Conservation (phyloP, 441 rosid genomes). For the Erodium moschatum region DNA sequence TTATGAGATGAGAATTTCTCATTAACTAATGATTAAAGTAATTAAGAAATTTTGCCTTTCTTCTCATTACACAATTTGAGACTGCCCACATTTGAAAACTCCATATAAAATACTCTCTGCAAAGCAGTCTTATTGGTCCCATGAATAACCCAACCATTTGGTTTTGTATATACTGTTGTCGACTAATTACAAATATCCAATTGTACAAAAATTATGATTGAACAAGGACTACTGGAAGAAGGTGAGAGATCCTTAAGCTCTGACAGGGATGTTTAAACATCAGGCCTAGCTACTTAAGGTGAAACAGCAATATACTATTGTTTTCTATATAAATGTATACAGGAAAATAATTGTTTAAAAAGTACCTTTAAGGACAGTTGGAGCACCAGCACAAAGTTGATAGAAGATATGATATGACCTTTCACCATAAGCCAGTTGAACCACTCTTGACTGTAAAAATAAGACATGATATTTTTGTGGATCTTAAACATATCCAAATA, state of each 20-base stretch:
- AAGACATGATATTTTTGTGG: constrained; percentile 27
- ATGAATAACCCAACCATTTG: not conserved
- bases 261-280: constrained; percentile 10
- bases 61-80: not conserved
- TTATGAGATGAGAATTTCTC: constrained; percentile 8
- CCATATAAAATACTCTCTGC: not conserved
- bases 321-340: not conserved
- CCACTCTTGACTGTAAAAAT: constrained; percentile 83
- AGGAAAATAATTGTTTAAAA: not conserved
- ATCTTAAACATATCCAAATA: constrained; percentile 17
- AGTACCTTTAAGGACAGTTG: constrained; percentile 71
- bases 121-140: constrained; percentile 1
- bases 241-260: constrained; percentile 12
- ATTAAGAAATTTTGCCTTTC: not conserved
- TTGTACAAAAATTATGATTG: not conserved
- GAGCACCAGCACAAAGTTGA: constrained; percentile 94
- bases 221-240: constrained; percentile 4
- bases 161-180: not conserved
- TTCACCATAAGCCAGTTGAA: constrained; percentile 77
- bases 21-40: not conserved
- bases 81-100: not conserved
- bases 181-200: constrained; percentile 12
- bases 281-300: constrained; percentile 3
- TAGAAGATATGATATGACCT: constrained; percentile 89
- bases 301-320: not conserved